Percentiles rank a stretch among this genome's conserved stretches.
phyloP scores from a whole-genome alignment of 768 basidiomycete genomes.

The Tulasnella sp. region DNA sequence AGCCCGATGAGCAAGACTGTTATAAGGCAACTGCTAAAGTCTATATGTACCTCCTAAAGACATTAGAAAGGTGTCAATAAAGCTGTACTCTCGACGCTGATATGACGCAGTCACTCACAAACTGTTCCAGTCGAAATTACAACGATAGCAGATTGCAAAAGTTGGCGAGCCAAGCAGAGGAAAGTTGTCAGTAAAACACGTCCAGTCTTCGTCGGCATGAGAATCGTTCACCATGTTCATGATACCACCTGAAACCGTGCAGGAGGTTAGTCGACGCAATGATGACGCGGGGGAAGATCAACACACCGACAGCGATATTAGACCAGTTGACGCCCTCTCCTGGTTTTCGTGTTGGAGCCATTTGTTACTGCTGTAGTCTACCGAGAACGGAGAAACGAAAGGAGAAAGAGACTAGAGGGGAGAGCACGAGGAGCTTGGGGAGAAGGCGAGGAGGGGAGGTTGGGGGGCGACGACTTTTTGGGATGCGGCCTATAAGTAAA shows the following conservation, averaged over 20 bases:
- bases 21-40: background rate
- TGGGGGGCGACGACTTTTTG: background rate
- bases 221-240: slow-evolving; percentile 84
- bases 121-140: slow-evolving; percentile 6
- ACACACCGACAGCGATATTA: slow-evolving; percentile 87
- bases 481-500: background rate
- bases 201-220: background rate
- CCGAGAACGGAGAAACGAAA: background rate
- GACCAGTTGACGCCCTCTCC: slow-evolving; percentile 88
- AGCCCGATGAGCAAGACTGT: background rate
- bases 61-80: background rate
- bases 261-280: slow-evolving; percentile 15
- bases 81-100: background rate
- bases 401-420: background rate
- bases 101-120: slow-evolving; percentile 3
- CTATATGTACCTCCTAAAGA: slow-evolving; percentile 3
- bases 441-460: background rate
- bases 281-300: slow-evolving; percentile 8
- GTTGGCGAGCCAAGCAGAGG: slow-evolving; percentile 10
- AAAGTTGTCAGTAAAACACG: background rate
- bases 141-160: background rate
- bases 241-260: slow-evolving; percentile 56
- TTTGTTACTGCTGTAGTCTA: background rate
- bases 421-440: background rate
- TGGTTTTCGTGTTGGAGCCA: slow-evolving; percentile 41